Conservation (phyloP, 768 basidiomycete species). For the Peribolospora baueri region DNA sequence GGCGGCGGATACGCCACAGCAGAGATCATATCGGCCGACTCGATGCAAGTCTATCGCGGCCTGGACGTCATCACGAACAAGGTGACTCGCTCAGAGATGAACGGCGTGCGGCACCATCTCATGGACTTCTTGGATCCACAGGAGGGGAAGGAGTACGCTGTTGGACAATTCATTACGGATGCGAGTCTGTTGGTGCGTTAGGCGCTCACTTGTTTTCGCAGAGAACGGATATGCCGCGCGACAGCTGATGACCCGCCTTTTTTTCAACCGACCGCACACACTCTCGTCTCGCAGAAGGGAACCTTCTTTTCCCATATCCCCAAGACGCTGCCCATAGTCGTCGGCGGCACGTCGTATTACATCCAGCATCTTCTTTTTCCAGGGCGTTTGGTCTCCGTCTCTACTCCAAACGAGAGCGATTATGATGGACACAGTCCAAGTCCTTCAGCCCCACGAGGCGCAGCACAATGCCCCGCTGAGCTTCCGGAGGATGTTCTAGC, state of each 20-base stretch:
- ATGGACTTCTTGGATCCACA: slow-evolving; percentile 72
- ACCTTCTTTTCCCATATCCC: too few relatives aligned
- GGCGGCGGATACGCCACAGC: slow-evolving; percentile 2
- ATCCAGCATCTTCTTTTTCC: slow-evolving; percentile 88
- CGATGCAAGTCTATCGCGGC: slow-evolving; percentile 88
- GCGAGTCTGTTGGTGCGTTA: slow-evolving; percentile 45
- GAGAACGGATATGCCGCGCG: too few relatives aligned
- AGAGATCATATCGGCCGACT: slow-evolving; percentile 77
- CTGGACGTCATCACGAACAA: slow-evolving; percentile 91
- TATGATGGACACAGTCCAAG: background rate
- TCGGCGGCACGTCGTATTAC: slow-evolving; percentile 94
- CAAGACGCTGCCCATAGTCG: slow-evolving; percentile 53
- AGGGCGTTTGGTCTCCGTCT: slow-evolving; percentile 29
- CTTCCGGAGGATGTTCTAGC: slow-evolving; percentile 10
- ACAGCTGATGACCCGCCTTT: too few relatives aligned
- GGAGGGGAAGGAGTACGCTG: slow-evolving; percentile 43
- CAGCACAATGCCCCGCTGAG: slow-evolving; percentile 2
- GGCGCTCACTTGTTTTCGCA: background rate
- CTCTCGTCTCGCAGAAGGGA: too few relatives aligned
- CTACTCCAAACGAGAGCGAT: background rate
- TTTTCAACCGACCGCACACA: too few relatives aligned
- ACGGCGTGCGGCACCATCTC: slow-evolving; percentile 63
- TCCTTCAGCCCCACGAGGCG: slow-evolving; percentile 1
- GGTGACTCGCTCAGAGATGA: slow-evolving; percentile 45
- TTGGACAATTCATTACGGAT: slow-evolving; percentile 69